Base-by-base conservation (phyloP, 768 basidiomycete species). In the Hericium rajendrae region DNA sequence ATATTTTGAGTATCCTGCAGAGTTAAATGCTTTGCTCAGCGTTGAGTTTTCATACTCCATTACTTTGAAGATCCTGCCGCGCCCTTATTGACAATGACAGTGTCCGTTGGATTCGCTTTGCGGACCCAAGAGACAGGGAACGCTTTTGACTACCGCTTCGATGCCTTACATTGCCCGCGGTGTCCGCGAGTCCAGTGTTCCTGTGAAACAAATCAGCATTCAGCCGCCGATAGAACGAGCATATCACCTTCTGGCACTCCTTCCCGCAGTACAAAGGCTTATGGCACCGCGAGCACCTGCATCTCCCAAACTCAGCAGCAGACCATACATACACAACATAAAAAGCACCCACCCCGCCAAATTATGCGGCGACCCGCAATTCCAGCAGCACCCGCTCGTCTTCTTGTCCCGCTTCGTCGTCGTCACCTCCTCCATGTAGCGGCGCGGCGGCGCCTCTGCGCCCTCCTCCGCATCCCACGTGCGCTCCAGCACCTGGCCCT, bases 341-440 rank as follows among this genome's bases (percentile, higher is more conserved):
- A 13, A 38, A 10, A 48, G 2, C 26, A 26, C 26, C 26, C 26
- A 56, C 55, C 46, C 48, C 28, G 55, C 48, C 18, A 56, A 24
- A 28, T 22, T 22, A 28, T 56, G 55, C 46, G 55, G 55, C 1
- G 55, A 20, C 32, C 55, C 55, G 48, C 55, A 56, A n/a, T 16
- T 56, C 43, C 46, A 56, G 55, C 55, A 56, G 18, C 55, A 56
- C 43, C 39, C 48, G 24, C 46, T 37, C 6, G 20, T 11, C 48
- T 56, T 56, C 32, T 50, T 56, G 32, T 56, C 55, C 16, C 55
- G 2, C 26, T 48, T 56, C 24, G 55, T 32, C 46, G 46, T 39
- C 26, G 32, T 56, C 6, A 56, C 28, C 48, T 56, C 55, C 55
- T 56, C 22, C 55, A 56, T 56, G 16, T n/a, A 56, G 16, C 55